Base-by-base conservation (phyloP, 306 rosid genomes). In the Luffa aegyptiaca region DNA sequence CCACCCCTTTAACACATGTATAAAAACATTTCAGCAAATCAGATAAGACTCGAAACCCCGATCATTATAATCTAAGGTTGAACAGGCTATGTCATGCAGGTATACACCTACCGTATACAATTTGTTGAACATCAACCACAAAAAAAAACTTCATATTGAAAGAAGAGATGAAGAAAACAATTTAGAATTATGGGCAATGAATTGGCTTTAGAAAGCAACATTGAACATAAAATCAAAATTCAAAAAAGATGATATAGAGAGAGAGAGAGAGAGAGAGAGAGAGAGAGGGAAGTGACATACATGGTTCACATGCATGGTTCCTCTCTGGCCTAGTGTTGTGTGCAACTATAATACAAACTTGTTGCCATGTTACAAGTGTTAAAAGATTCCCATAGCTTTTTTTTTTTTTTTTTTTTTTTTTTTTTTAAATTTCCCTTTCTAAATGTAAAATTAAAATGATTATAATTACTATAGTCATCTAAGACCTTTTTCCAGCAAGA, bases 231-330 rank as follows among this genome's bases (percentile, higher is more conserved):
- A 66, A 39, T 37, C 18, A 39, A 66, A 66, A 66, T 37, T 26
- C 2, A 39, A 66, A 66, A 66, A 66, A 17, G 72, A 64, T 35
- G 10, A 66, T 0, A 63, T 13, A 65, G 48, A 65, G 33, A 46
- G 57, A 69, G 16, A 45, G 35, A 45, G 33, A 63, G 26, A 65
- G 48, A 65, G 33, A 63, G 26, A 65, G 48, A 65, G 33, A 46
- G 57, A 69, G 16, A 45, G 35, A 45, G 33, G 62, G 42, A 70
- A 70, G n/a, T 14, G 46, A 37, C 48, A 65, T 37, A 37, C 48
- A 71, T 71, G 53, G 6, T 10, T 70, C 77, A 71, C 77, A 71
- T 71, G 57, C 57, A 71, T 71, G 58, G 41, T 46, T 71, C 36
- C 52, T 66, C 35, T 69, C 3, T 71, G 77, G 58, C 18, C 77